phyloP scores from a whole-genome alignment of 108 stramenopile species.

The Cyclotella atomus region DNA sequence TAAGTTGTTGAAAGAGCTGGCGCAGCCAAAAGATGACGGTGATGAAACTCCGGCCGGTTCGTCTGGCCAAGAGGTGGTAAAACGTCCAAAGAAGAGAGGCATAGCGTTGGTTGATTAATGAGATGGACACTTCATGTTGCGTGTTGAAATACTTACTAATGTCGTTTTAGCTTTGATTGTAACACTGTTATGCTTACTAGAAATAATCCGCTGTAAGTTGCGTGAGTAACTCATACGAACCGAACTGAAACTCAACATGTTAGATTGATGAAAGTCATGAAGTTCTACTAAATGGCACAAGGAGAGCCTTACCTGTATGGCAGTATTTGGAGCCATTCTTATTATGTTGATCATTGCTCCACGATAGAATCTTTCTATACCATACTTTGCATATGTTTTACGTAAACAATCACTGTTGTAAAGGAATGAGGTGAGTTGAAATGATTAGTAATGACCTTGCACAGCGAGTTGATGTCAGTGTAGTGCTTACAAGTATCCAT shows the following conservation, averaged over 20 bases:
- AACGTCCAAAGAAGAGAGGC: no score
- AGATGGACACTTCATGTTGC: no score
- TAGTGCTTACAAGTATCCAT: slow-evolving; percentile 70
- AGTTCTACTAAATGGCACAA: not conserved
- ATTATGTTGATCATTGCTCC: slow-evolving; percentile 80
- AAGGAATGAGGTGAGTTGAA: not conserved
- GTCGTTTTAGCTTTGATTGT: no score
- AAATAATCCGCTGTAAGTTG: slow-evolving; percentile 34
- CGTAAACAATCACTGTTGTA: slow-evolving; percentile 66
- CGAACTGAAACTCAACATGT: not conserved
- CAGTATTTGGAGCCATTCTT: slow-evolving; percentile 90
- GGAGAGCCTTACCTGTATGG: slow-evolving; percentile 59
- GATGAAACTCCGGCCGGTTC: no score
- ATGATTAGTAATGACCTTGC: not conserved
- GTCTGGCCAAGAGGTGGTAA: no score
- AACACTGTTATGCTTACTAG: no score
- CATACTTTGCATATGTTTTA: slow-evolving; percentile 67
- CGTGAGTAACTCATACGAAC: slow-evolving; percentile 3
- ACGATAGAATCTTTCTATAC: slow-evolving; percentile 77
- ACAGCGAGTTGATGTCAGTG: not conserved
- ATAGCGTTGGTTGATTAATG: no score
- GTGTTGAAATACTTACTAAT: no score
- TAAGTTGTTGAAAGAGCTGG: no score
- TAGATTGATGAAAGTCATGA: not conserved
- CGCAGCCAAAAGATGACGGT: no score